Evolutionary conservation across 768 basidiomycete species (phyloP), one percentile per base, ranked within the genome.

Genomic region (Scleroderma citrinum): DNA sequence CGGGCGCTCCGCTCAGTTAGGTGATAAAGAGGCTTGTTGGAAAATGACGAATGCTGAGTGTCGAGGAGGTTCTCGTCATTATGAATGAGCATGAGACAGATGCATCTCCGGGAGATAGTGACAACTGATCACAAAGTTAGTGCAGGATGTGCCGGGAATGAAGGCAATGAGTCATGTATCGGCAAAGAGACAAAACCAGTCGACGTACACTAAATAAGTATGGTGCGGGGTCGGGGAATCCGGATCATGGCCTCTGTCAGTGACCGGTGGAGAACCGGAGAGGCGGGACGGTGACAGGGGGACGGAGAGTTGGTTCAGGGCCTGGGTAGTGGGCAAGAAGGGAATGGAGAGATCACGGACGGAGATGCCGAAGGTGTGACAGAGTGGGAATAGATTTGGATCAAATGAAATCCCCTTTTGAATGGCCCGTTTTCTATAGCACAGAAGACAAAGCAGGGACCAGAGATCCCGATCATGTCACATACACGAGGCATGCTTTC

Each of bases 401-500:
- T 66, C 57, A 67, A 44, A 43, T 13, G 56, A 62, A 66, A 36
- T 44, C 57, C 62, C 51, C 46, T 26, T 52, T 54, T 54, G 53
- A 34, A 40, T 34, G n/a, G 30, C 46, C 53, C 46, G 32, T 40
- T 48, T 23, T 54, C 43, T 23, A 32, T 11, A n/a, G 45, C 24
- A 38, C 29, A 51, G 44, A 54, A 54, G 53, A 8, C 24, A 53
- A 59, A 54, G 32, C 62, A 66, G 66, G 66, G 59, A 57, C 64
- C 59, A 65, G 39, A 68, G 55, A 57, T 48, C 17, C 64, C 64
- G 65, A 52, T 52, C 37, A 51, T 45, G 47, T 40, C 38, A 49
- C 51, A 50, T 45, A 60, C 66, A 66, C 66, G 65, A 66, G 65
- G 64, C 63, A 49, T 58, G 56, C 55, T 49, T 63, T 13, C 59